Conservation (phyloP, 169 alveolate genomes). For the Besnoitia besnoiti region DNA sequence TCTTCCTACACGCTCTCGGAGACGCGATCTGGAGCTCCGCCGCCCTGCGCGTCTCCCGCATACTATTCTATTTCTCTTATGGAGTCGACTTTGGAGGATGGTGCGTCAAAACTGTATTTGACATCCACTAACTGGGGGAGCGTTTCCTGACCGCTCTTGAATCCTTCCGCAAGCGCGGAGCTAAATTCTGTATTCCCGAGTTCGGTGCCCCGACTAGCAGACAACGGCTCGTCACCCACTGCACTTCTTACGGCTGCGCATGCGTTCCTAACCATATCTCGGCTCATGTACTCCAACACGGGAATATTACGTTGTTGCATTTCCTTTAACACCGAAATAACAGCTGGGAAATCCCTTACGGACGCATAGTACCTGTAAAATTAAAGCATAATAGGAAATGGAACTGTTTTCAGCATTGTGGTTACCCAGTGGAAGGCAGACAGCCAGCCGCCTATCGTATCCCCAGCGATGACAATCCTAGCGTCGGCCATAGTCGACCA, state of each 20-base stretch:
- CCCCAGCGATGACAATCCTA: too few relatives aligned
- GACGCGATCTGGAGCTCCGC: background rate
- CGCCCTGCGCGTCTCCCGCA: background rate
- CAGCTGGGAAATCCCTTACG: background rate
- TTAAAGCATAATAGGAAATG: background rate
- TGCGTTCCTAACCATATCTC: background rate
- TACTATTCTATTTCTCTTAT: background rate
- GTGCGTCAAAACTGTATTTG: background rate
- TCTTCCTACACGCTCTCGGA: background rate
- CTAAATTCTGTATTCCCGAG: too few relatives aligned
- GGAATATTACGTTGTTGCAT: background rate
- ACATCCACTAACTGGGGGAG: background rate
- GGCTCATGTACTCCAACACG: background rate
- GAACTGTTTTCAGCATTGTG: background rate
- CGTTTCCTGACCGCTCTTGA: background rate
- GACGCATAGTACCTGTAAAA: conserved; percentile 16
- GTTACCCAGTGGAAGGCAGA: too few relatives aligned
- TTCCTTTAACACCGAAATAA: background rate
- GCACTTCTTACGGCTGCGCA: background rate
- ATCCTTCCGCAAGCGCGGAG: too few relatives aligned
- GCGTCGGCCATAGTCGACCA: too few relatives aligned
- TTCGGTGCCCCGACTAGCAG: too few relatives aligned
- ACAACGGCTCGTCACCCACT: background rate
- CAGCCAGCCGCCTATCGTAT: too few relatives aligned
- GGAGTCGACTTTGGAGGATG: background rate